These are phyloP conservation scores for Vanrija humicola DNA, from an alignment of 1,284 basidiomycete genomes.

Conservation along the genomic window DNA sequence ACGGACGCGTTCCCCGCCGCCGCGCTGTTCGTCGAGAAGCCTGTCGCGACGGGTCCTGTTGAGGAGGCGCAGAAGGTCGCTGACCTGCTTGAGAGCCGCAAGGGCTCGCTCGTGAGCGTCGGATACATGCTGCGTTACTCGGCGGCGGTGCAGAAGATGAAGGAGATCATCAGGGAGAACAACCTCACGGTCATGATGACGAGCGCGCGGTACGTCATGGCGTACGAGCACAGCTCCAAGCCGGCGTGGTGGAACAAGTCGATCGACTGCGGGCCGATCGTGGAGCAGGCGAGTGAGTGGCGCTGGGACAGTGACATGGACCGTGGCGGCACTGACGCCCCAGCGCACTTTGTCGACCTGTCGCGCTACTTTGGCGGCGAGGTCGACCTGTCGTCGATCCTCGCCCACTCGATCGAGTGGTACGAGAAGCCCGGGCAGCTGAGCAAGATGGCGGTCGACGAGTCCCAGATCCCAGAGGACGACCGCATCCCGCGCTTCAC, in stretches of 20 bases:
- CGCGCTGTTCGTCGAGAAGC: constrained; percentile 82
- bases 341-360: constrained; percentile 49
- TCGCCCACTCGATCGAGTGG: constrained; percentile 79
- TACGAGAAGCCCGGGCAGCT: constrained; percentile 78
- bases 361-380: constrained; percentile 62
- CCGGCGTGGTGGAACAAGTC: constrained; percentile 85
- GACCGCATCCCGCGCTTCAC: constrained; percentile 38
- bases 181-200: constrained; percentile 88
- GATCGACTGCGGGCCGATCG: constrained; percentile 65
- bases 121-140: constrained; percentile 85
- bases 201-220: constrained; percentile 71
- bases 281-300: constrained; percentile 67
- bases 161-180: constrained; percentile 84
- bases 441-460: constrained; percentile 42
- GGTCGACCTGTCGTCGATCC: constrained; percentile 74
- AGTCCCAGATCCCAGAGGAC: constrained; percentile 27
- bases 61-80: constrained; percentile 56
- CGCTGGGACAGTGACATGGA: neutral
- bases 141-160: constrained; percentile 90
- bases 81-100: constrained; percentile 58
- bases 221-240: constrained; percentile 19
- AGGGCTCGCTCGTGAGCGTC: constrained; percentile 71
- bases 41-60: constrained; percentile 20
- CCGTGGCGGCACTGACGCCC: no score
- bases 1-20: constrained; percentile 77